Base-by-base conservation (phyloP, 2,329 filamentous ascomycete genomes). In the Aspergillus sp. region DNA sequence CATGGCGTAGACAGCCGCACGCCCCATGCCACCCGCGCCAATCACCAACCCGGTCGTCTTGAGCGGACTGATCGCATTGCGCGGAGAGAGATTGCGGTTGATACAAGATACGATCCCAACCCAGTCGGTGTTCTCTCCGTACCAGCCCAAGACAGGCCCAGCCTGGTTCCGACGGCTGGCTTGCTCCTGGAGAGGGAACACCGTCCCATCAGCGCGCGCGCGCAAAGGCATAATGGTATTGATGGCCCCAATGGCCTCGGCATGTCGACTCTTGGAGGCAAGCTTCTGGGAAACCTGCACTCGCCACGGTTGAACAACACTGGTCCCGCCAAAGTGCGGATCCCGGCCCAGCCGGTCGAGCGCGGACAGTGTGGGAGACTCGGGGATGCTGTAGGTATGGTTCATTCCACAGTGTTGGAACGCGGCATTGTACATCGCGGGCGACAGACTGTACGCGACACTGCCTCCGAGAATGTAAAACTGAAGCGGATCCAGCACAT, bases 1-100 rank as follows among this genome's bases (percentile, higher is more conserved):
- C 81, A 93, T 84, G 1, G 88, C 85, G 60, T 93, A 93, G 2
- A 90, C 82, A 2, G 88, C 86, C 3, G 88, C 87, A 54, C 89
- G 80, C 8, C 87, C 88, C 88, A 92, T 92, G 6, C 89, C 88
- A 41, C 82, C 82, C n/a, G 81, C 80, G 9, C 82, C 82, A 56
- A 82, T 75, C 3, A 84, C 73, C 3, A 84, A 66, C 13, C 76
- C 80, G 4, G 79, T 79, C 1, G 76, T 79, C 44, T 73, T 77
- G 9, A 73, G 67, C 5, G 71, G 68, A 44, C 79, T 76, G 32
- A 84, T 79, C 0, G 79, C 78, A 55, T 84, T 84, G 14, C 73
- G 69, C 3, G 73, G 73, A 3, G 73, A 74, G 17, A 76, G 66
- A 50, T 73, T 73, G 20, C 72, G 69, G 44, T 61, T 70, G 17